Conservation (phyloP, 768 basidiomycete genomes). For the Lactifluus subvellereus region DNA sequence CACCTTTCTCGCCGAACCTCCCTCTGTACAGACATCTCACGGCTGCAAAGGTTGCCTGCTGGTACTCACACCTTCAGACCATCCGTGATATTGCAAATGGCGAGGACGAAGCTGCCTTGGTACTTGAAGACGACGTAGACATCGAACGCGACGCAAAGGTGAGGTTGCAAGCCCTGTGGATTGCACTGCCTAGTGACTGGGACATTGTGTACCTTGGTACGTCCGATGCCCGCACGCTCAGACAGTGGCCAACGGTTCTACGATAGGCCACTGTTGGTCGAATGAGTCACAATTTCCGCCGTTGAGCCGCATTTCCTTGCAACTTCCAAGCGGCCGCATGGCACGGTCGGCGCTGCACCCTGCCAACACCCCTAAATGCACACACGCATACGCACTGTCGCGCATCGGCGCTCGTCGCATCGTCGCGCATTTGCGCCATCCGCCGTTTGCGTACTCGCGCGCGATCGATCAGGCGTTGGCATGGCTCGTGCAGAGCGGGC, state of each 20-base stretch:
- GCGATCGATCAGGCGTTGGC: conserved; percentile 69
- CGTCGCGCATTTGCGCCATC: conserved; percentile 50
- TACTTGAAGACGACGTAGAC: conserved; percentile 78
- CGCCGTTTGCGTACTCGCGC: conserved; percentile 70
- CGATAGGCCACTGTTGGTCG: conserved; percentile 74
- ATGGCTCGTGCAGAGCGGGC: conserved; percentile 55
- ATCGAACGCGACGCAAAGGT: conserved; percentile 57
- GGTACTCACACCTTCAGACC: conserved; percentile 58
- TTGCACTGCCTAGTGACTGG: conserved; percentile 53
- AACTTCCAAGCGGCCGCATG: conserved; percentile 9
- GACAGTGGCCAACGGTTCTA: conserved; percentile 8
- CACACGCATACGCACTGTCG: conserved; percentile 66
- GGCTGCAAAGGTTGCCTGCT: conserved; percentile 58
- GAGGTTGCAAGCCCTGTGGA: conserved; percentile 44
- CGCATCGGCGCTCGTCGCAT: conserved; percentile 54
- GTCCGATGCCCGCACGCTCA: conserved; percentile 13
- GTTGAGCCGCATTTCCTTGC: conserved; percentile 24
- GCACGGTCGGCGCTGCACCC: conserved; percentile 42
- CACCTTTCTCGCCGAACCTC: conserved; percentile 33
- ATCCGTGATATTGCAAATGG: conserved; percentile 39
- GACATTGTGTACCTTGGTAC: conserved; percentile 69
- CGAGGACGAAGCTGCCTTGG: conserved; percentile 39
- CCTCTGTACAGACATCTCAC: conserved; percentile 50
- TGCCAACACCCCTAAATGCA: conserved; percentile 60
- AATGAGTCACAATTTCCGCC: conserved; percentile 50